Base-by-base conservation (phyloP, 352 stramenopile species). In the Paralagenidium karlingii region DNA sequence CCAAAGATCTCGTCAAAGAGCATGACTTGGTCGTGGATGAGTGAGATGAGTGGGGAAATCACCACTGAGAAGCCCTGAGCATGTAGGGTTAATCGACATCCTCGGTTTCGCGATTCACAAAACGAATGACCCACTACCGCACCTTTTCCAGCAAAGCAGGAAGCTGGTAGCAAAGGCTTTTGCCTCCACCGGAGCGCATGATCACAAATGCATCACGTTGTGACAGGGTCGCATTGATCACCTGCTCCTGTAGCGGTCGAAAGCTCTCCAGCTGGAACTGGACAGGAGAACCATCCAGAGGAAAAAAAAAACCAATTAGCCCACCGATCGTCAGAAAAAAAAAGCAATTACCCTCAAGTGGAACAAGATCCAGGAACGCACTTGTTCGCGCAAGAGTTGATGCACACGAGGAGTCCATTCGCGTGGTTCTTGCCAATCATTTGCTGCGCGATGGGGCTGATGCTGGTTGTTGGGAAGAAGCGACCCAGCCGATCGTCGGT, bases 1-100 rank as follows among this genome's bases (percentile, higher is more conserved):
- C 16, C 19, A 36, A 20, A 20, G 22, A 85, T 79, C 22, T 73
- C 48, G 28, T 80, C 82, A 34, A 85, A 83, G 21, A 81, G 55
- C 63, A 86, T 82, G n/a, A 93, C 74, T 53, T 97, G 89, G 52
- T 98, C 87, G 45, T 87, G 64, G 22, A 97, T 96, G 11, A 97
- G 68, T 16, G 82, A 96, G 20, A 97, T 44, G 28, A 98, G 45
- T 13, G 91, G 91, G 5, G 80, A 95, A 33, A 97, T 71, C 1
- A 97, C 88, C 2, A 98, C 55, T 3, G 82, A 95, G 24, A 96
- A 70, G 5, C 69, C 65, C 22, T 36, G 30, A 3, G 30, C 19
- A 3, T 22, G 30, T 7, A 36, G 16, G 30, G 30, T 20, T 7
- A n/a, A n/a, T n/a, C n/a, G n/a, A n/a, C n/a, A n/a, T n/a, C n/a